These are phyloP conservation scores for Suillus americanus DNA, from an alignment of 768 basidiomycete species.

Conservation along the genomic window DNA sequence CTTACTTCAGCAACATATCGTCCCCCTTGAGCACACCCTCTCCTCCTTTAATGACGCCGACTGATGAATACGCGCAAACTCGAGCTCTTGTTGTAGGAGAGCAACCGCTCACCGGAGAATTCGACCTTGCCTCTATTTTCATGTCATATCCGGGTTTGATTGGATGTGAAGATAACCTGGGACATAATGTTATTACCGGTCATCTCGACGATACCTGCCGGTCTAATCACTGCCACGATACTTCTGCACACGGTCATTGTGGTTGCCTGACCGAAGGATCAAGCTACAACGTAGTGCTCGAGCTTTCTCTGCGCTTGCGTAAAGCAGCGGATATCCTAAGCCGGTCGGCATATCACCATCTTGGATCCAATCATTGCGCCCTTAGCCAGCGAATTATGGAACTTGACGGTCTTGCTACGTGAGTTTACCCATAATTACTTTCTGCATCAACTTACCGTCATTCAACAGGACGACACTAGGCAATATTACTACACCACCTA, in stretches of 20 bases:
- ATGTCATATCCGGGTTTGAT: constrained; percentile 31
- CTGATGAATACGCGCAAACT: constrained; percentile 41
- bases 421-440: constrained; percentile 21
- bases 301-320: constrained; percentile 63
- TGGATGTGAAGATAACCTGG: constrained; percentile 15
- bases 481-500: constrained; percentile 29
- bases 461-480: constrained; percentile 41
- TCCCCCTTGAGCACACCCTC: constrained; percentile 30
- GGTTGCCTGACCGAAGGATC: constrained; percentile 55
- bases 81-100: constrained; percentile 27
- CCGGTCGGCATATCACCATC: constrained; percentile 41
- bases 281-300: constrained; percentile 58
- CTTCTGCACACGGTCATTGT: constrained; percentile 41
- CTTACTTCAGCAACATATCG: constrained; percentile 18
- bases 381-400: constrained; percentile 48
- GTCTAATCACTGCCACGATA: constrained; percentile 16
- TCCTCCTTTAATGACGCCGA: constrained; percentile 42
- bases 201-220: constrained; percentile 11
- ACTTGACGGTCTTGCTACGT: constrained; percentile 55
- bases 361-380: constrained; percentile 29
- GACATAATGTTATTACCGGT: constrained; percentile 5
- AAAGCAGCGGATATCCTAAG: constrained; percentile 58
- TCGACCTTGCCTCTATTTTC: constrained; percentile 44
- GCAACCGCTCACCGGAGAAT: constrained; percentile 33
- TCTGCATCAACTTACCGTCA: constrained; percentile 12